Evolutionary conservation across 495 filamentous ascomycete genomes (phyloP), one percentile per base, ranked within the genome.

Genomic region (Hypoxylon fuscum): DNA sequence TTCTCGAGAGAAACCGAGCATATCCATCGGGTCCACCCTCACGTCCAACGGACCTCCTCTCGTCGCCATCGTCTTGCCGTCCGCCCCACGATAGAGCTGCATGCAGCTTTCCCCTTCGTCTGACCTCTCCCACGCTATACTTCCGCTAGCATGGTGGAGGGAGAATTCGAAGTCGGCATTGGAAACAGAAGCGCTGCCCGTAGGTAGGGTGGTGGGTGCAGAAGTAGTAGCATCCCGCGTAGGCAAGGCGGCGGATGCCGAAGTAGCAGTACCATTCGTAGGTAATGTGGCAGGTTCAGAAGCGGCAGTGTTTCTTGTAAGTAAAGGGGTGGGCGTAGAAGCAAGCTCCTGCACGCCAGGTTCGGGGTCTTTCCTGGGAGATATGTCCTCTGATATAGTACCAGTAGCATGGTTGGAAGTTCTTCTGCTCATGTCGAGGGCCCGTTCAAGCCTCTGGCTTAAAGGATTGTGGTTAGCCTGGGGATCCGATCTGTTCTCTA

Each of bases 1-100:
- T n/a, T 68, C 50, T 18, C 55, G 43, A 10, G 27, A 53, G 37
- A 62, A 66, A 2, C 50, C 40, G 1, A 15, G 3, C 12, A 72
- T 15, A 6, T 45, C 11, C 38, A 29, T 52, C 9, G 68, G 61
- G n/a, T 72, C 51, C 22, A 72, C 61, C 9, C 21, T 29, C 10
- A 66, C 38, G 1, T 46, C n/a, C 21, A 66, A 23, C 2, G 41
- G 37, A 0, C 37, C 62, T 1, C 52, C 40, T 11, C 54, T 15
- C 4, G 58, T 63, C 8, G 38, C 50, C 1, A 65, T 15, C 18
- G 20, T 55, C 12, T 29, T 68, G 32, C 41, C 38, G 14, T 56
- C 60, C 12, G 35, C 52, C 17, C 50, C 49, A 15, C 52, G 27
- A 21, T 60, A 63, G n/a, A 72, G 61, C 17, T 51, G 18, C 1